Evolutionary conservation across 192 early-diverging fungal species (phyloP).

Genomic region (Pilaira anomala): DNA sequence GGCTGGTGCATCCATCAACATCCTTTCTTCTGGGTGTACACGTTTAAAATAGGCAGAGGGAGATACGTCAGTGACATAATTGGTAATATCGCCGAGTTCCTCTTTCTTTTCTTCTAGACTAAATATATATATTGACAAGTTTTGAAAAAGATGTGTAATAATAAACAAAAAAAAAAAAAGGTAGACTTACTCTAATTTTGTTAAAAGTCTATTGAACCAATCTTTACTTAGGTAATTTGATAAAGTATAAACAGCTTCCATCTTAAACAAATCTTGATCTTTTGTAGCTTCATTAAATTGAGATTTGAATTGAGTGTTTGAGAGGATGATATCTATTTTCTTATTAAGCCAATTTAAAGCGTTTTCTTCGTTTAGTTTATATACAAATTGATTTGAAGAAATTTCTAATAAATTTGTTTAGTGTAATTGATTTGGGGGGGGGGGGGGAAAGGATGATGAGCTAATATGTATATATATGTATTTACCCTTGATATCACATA

Average conservation of each 20-base stretch:
- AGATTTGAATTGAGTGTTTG: not conserved
- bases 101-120: conserved; percentile 9
- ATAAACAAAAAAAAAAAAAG: not conserved
- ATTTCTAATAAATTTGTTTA: too few species aligned
- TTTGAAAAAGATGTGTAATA: not conserved
- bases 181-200: conserved; percentile 2
- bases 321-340: conserved; percentile 3
- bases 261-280: not conserved
- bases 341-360: conserved; percentile 3
- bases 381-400: conserved; percentile 1
- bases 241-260: conserved; percentile 8
- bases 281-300: not conserved
- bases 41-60: conserved; percentile 1
- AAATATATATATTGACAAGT: not conserved
- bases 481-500: conserved; percentile 19
- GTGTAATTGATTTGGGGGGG: too few species aligned
- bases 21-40: not conserved
- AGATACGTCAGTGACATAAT: not conserved
- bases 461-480: too few species aligned
- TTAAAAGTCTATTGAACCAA: conserved; percentile 13
- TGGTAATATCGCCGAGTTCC: not conserved
- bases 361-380: conserved; percentile 8
- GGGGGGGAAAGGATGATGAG: too few species aligned
- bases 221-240: conserved; percentile 8
- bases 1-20: not conserved